Evolutionary conservation across 306 rosid genomes (phyloP), one percentile per base, ranked within the genome.

Genomic region (Hylodesmum podocarpum): DNA sequence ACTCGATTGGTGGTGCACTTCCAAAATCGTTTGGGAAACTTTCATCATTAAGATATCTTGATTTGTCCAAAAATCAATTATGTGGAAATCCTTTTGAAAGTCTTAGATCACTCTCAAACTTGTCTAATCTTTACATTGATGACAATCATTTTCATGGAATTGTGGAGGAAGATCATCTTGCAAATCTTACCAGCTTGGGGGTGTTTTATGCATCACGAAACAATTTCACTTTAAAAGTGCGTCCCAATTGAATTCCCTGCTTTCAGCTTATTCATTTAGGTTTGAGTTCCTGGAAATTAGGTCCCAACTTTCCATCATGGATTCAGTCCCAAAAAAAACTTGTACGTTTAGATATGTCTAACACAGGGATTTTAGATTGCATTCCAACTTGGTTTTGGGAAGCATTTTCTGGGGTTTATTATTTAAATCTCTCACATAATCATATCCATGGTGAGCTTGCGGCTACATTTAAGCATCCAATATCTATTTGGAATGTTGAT

Each of bases 301-400:
- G 78, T 27, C 72, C 75, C 2, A 25, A 14, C 1, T 77, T 77
- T 77, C 78, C 70, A 14, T 19, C 31, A 34, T 77, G 78, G 85
- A 46, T 77, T 47, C 37, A 25, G 0, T 71, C 75, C 24, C 69
- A 55, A 46, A 71, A 12, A 3, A 0, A 46, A 25, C 59, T 81
- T 36, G 0, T 0, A 0, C 4, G 2, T 58, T 63, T 82, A 37
- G 50, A 63, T 2, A 33, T 82, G 43, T 70, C 75, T 3, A 54
- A 82, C 69, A 51, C 36, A 2, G 2, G 47, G 22, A 41, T 76
- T 25, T 43, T 29, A 2, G 28, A 53, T 49, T 10, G 55, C n/a
- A 46, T 82, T 36, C 86, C 82, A 21, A 51, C 10, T 24, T 64
- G 50, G 28, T 58, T 72, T 24, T 58, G 69, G 58, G 24, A 36